Conservation (phyloP, 2,329 filamentous ascomycete genomes). For the Diaporthe sp. region DNA sequence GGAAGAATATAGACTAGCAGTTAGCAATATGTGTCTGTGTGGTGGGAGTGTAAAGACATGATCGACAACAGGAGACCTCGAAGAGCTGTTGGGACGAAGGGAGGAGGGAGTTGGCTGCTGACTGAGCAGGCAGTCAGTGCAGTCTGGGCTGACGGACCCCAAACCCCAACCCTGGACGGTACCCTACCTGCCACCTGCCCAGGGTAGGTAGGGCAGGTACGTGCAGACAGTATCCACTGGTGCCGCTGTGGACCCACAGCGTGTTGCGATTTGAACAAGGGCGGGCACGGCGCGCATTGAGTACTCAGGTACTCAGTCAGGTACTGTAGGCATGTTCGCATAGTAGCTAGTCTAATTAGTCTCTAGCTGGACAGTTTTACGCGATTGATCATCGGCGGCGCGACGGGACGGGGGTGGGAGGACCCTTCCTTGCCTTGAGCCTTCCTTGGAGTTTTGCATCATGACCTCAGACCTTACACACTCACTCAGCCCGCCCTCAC, state of each 20-base stretch:
- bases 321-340: not conserved
- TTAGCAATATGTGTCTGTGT: not conserved
- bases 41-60: not conserved
- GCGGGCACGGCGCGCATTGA: slow-evolving; percentile 7
- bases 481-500: slow-evolving; percentile 26
- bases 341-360: not conserved
- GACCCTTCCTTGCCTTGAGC: slow-evolving; percentile 24
- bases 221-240: no score
- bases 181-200: no score
- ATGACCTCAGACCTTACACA: slow-evolving; percentile 31
- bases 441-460: slow-evolving; percentile 27
- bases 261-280: slow-evolving; percentile 25
- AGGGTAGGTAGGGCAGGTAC: no score
- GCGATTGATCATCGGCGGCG: slow-evolving; percentile 12
- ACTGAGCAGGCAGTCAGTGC: not conserved
- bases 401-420: slow-evolving; percentile 8
- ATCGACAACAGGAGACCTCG: no score
- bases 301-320: not conserved
- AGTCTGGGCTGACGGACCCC: no score
- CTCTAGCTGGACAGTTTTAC: not conserved
- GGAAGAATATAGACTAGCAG: not conserved
- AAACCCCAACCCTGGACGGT: slow-evolving; percentile 18
- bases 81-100: slow-evolving; percentile 12
- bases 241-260: not conserved
- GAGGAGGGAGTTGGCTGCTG: slow-evolving; percentile 3